Base-by-base conservation (phyloP, 306 rosid genomes). In the Casuarina equisetifolia region DNA sequence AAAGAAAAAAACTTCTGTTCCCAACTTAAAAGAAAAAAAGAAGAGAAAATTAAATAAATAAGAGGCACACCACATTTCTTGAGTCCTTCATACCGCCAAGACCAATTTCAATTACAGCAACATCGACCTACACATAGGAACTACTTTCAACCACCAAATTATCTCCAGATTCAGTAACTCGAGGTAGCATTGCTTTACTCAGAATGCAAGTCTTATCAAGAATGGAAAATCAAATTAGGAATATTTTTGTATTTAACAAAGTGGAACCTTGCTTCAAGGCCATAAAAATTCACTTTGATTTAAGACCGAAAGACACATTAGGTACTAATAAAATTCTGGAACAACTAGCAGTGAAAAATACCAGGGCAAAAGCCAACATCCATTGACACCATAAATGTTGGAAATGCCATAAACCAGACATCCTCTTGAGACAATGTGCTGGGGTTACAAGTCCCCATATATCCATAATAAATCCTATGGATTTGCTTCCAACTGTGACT, bases 51-150 rank as follows among this genome's bases (percentile, higher is more conserved):
- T 25, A 25, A 25, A 25, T 25, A 25, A 25, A 25, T 25, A 25
- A 25, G 32, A 25, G 1, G 40, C 89, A 74, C 87, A 92, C 96
- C 96, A 86, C 96, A 67, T 90, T 90, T 76, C 93, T 92, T 55
- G 92, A 87, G 86, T 88, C 96, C 16, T 63, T 76, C 75, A 11
- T 79, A 43, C 93, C 96, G 74, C 96, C 97, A 64, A 92, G 93
- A 76, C 96, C 96, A 80, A 87, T 93, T 84, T 92, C 96, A 61
- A 90, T 61, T 73, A 92, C 76, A 67, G 96, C 93, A 81, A 84
- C 90, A 52, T 92, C 92, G 70, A 92, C 97, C 93, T 87, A 78
- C 80, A 69, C 74, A 80, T 25, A 64, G 71, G 58, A 82, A 72
- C 69, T 54, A 32, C 44, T 64, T 52, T 79, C 16, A 68, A 45